Evolutionary conservation across 352 stramenopile species (phyloP).

Genomic region (Phytophthora pistaciae): DNA sequence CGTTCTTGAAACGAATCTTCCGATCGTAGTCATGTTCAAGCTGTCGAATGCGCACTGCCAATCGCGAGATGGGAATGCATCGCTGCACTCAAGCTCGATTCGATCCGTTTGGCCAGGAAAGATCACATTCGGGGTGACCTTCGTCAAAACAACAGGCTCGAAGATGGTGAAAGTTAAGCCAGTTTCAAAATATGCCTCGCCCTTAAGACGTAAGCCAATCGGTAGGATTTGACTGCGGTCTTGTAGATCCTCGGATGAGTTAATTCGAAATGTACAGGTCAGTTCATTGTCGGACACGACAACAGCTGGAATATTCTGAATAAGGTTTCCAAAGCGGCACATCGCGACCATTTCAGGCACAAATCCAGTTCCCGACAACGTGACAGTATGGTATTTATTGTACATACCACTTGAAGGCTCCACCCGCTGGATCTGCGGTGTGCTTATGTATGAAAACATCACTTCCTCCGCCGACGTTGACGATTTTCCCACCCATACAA

Average conservation of each 20-base stretch:
- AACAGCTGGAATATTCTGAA: constrained; percentile 11
- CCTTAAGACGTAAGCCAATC: constrained; percentile 43
- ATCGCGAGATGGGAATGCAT: constrained; percentile 26
- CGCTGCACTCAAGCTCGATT: constrained; percentile 31
- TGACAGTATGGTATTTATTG: constrained; percentile 27
- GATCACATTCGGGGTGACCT: constrained; percentile 28
- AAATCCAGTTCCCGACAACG: constrained; percentile 34
- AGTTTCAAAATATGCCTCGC: constrained; percentile 38
- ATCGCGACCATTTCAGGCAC: constrained; percentile 11
- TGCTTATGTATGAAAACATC: constrained; percentile 42
- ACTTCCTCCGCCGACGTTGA: constrained; percentile 12
- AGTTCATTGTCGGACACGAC: constrained; percentile 30
- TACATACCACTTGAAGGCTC: constrained; percentile 39
- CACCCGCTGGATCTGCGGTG: constrained; percentile 34
- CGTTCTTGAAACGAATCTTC: constrained; percentile 25
- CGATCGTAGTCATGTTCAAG: constrained; percentile 40
- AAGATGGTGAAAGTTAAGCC: constrained; percentile 43
- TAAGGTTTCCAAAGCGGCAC: constrained; percentile 42
- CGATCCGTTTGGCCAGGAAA: constrained; percentile 30
- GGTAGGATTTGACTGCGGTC: constrained; percentile 8
- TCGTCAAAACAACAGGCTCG: constrained; percentile 25
- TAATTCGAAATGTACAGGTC: constrained; percentile 20
- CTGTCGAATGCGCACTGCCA: constrained; percentile 42
- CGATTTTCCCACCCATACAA: constrained; percentile 34
- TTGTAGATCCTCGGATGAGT: constrained; percentile 4